Evolutionary conservation across 2,329 filamentous ascomycete species (phyloP), one percentile per base, ranked within the genome.

Genomic region (Diaporthe batatas): DNA sequence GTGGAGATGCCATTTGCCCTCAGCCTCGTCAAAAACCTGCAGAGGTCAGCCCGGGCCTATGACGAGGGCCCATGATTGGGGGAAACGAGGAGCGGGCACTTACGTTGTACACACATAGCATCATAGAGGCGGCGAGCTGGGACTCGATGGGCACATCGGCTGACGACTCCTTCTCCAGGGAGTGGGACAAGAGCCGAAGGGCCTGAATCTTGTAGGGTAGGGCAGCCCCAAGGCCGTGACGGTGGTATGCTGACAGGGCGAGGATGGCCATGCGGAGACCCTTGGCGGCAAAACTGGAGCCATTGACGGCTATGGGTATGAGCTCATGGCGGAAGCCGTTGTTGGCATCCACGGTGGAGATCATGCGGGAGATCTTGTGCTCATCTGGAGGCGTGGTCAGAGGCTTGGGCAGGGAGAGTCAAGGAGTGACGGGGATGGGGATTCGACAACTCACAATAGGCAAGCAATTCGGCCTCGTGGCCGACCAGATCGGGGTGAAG

Each of bases 31-130:
- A 75, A 87, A 87, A 16, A 87, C 84, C 84, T 86, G 71, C 6
- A 8, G 10, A 2, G 8, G 67, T 78, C 72, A 79, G 75, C 62
- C 64, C 25, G 12, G 21, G 10, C n/a, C n/a, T n/a, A 10, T 10
- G 34, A 39, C 49, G 62, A 36, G 32, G 32, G 3, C 16, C 51
- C 10, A 2, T 25, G 57, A 23, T 11, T 23, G 47, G 47, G 16
- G 11, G 8, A 47, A 21, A 49, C 21, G 21, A 21, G 32, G n/a
- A 5, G 10, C 12, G n/a, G n/a, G 36, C 8, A 74, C 83, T 77
- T 74, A 86, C 85, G 76, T 84, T 86, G 72, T 86, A 86, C 21
- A 87, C 84, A 68, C 84, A 86, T 8, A 87, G 80, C 85, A 87
- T 86, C 85, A 87, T 85, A 10, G 83, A 86, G 16, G 84, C 82